Conservation (phyloP, 495 filamentous ascomycete species). For the Evansstolkia leycettana region DNA sequence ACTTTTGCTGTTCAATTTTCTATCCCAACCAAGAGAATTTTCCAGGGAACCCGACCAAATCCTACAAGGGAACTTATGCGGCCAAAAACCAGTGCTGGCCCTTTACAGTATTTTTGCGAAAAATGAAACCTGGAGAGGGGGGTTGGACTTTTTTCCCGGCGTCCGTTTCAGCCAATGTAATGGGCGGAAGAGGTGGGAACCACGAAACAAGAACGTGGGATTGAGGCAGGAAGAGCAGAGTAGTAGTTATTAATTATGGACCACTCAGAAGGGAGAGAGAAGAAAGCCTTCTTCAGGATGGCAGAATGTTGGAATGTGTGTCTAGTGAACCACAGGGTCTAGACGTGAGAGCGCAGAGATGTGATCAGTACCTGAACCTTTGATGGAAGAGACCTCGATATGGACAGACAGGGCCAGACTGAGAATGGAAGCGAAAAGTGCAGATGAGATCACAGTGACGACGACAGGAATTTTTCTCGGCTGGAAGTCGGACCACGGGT, state of each 20-base stretch:
- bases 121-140: constrained; percentile 10
- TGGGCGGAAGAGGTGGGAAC: too few relatives aligned
- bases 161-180: constrained; percentile 12
- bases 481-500: constrained; percentile 14
- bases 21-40: constrained; percentile 1
- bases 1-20: neutral
- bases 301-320: too few relatives aligned
- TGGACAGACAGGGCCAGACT: too few relatives aligned
- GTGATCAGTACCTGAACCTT: too few relatives aligned
- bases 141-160: constrained; percentile 10
- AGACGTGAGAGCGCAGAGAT: too few relatives aligned
- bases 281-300: too few relatives aligned
- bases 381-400: too few relatives aligned
- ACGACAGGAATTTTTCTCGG: constrained; percentile 27
- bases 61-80: constrained; percentile 5
- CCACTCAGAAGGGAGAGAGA: too few relatives aligned
- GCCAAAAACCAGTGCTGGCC: constrained; percentile 2
- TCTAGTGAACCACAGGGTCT: too few relatives aligned
- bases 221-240: too few relatives aligned
- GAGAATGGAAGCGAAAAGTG: neutral
- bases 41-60: neutral
- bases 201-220: too few relatives aligned
- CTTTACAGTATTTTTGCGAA: constrained; percentile 4
- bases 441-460: constrained; percentile 27
- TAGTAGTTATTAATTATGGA: too few relatives aligned